Conservation (phyloP, 345 rosid genomes). For the Balakata baccata region DNA sequence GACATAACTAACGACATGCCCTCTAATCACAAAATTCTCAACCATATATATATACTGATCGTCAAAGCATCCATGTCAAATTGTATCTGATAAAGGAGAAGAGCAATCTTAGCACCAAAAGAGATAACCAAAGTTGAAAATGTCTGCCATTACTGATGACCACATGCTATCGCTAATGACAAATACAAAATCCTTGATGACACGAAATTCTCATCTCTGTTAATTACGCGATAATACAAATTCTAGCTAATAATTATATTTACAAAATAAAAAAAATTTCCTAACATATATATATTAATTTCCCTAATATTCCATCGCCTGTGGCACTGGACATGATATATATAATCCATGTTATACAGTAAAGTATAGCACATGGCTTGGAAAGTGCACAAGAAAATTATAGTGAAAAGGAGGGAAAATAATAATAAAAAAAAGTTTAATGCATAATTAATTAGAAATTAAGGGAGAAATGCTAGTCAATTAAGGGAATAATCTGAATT, state of each 20-base stretch:
- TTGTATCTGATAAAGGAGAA: slow-evolving; percentile 10
- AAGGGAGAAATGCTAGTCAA: slow-evolving; percentile 13
- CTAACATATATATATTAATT: too few species aligned
- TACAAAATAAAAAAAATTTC: too few species aligned
- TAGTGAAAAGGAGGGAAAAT: background rate
- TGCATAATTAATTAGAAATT: background rate
- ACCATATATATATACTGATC: slow-evolving; percentile 1
- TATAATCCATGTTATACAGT: slow-evolving; percentile 18
- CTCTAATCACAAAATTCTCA: background rate
- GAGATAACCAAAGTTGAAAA: slow-evolving; percentile 7
- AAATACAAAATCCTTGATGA: slow-evolving; percentile 12
- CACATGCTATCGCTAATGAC: slow-evolving; percentile 18
- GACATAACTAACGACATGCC: slow-evolving; percentile 30
- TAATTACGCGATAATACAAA: background rate
- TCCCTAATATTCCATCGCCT: slow-evolving; percentile 14
- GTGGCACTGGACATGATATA: slow-evolving; percentile 22
- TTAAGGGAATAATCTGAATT: slow-evolving; percentile 24
- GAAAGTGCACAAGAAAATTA: background rate
- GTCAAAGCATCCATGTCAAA: slow-evolving; percentile 8
- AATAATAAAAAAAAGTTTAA: too few species aligned
- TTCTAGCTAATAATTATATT: too few species aligned
- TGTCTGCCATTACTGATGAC: slow-evolving; percentile 39
- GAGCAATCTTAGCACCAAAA: slow-evolving; percentile 16
- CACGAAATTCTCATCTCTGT: background rate
- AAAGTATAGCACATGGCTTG: slow-evolving; percentile 21